Conservation (phyloP, 257 asterid genomes). For the Orobanche coerulescens region DNA sequence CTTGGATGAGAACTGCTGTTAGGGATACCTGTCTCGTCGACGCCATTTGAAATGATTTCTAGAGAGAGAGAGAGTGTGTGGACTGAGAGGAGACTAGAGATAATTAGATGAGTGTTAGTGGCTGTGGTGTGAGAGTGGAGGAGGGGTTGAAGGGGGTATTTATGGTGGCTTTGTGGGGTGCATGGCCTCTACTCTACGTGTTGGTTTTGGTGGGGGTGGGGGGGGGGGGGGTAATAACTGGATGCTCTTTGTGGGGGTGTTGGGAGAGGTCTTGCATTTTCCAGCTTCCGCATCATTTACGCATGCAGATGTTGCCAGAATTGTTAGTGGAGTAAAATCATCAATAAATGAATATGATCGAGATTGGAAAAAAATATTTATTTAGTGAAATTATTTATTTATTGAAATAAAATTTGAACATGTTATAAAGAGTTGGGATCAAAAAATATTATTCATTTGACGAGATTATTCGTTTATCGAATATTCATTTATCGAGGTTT, state of each 20-base stretch:
- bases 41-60: conserved; percentile 21
- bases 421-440: too few relatives aligned
- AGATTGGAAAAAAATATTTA: too few relatives aligned
- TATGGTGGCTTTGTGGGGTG: conserved; percentile 24
- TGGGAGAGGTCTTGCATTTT: neutral
- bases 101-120: neutral
- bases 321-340: too few relatives aligned
- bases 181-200: conserved; percentile 38
- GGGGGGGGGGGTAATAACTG: too few relatives aligned
- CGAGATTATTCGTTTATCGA: too few relatives aligned
- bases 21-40: conserved; percentile 21
- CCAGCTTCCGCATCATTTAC: conserved; percentile 25
- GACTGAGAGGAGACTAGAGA: too few relatives aligned
- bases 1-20: conserved; percentile 33
- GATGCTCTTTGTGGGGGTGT: neutral
- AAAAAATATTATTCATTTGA: too few relatives aligned
- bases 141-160: neutral
- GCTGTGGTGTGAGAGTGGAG: neutral
- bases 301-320: conserved; percentile 27
- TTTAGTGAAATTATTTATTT: too few relatives aligned
- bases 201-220: conserved; percentile 12
- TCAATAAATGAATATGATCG: too few relatives aligned
- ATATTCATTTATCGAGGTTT: too few relatives aligned
- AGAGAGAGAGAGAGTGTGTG: too few relatives aligned
- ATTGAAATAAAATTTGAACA: too few relatives aligned